Conservation (phyloP, 306 rosid genomes). For the Nissolia schottii region DNA sequence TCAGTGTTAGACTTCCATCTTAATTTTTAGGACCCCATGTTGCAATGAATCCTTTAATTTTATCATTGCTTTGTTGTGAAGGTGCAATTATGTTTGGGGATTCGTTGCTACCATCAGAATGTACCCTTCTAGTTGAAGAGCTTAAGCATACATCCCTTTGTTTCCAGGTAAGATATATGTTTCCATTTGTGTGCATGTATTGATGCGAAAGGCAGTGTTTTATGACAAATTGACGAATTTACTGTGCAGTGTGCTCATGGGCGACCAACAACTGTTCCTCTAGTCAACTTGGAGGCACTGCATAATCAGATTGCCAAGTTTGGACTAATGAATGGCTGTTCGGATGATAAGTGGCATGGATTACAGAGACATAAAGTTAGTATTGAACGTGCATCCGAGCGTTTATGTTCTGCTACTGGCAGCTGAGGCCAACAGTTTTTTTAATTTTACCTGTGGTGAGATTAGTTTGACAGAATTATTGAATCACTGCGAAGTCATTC, state of each 20-base stretch:
- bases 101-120: slow-evolving; percentile 86
- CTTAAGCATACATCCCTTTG: slow-evolving; percentile 78
- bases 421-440: neutral
- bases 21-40: neutral
- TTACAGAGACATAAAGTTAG: slow-evolving; percentile 45
- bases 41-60: neutral
- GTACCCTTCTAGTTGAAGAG: slow-evolving; percentile 88
- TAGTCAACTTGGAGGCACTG: slow-evolving; percentile 82
- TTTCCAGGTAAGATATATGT: slow-evolving; percentile 67
- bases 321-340: slow-evolving; percentile 25
- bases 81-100: slow-evolving; percentile 99
- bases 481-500: slow-evolving; percentile 1
- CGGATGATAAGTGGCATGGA: slow-evolving; percentile 58
- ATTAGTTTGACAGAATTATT: neutral
- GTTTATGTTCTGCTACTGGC: slow-evolving; percentile 37
- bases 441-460: neutral
- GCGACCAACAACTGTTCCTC: slow-evolving; percentile 82
- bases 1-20: neutral
- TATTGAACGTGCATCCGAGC: slow-evolving; percentile 51
- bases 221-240: slow-evolving; percentile 10
- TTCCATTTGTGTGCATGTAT: neutral
- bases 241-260: slow-evolving; percentile 91
- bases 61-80: slow-evolving; percentile 23
- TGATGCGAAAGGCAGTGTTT: neutral
- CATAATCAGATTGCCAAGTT: slow-evolving; percentile 69